These are phyloP conservation scores for Flaveria robusta DNA, from an alignment of 129 eudicot species.

Conservation along the genomic window DNA sequence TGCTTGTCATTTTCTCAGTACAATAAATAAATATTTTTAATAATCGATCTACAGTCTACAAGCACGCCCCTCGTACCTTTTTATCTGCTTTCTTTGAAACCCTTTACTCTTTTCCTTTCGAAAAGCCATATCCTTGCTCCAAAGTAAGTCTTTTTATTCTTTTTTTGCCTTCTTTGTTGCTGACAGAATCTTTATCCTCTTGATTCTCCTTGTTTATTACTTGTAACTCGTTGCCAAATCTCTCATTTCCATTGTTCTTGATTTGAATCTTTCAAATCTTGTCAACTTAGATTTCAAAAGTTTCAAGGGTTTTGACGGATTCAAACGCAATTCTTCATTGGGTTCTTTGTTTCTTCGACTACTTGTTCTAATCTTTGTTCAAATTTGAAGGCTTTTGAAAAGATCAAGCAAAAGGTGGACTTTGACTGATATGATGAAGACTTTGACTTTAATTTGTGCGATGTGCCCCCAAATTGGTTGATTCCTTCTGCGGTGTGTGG, in stretches of 20 bases:
- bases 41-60: slow-evolving; percentile 22
- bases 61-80: slow-evolving; percentile 45
- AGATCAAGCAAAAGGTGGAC: slow-evolving; percentile 24
- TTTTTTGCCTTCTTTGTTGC: slow-evolving; percentile 41
- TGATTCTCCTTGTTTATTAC: slow-evolving; percentile 21
- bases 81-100: slow-evolving; percentile 36
- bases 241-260: background rate
- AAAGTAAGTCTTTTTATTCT: slow-evolving; percentile 44
- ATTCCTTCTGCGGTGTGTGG: slow-evolving; percentile 35
- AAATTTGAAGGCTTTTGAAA: slow-evolving; percentile 35
- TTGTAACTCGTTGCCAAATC: slow-evolving; percentile 23
- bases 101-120: slow-evolving; percentile 33
- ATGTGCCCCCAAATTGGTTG: slow-evolving; percentile 30
- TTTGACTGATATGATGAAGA: slow-evolving; percentile 37
- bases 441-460: slow-evolving; percentile 33
- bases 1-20: background rate
- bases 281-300: background rate
- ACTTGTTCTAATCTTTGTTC: slow-evolving; percentile 24
- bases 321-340: slow-evolving; percentile 3
- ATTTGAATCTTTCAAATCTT: slow-evolving; percentile 1
- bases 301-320: background rate
- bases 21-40: background rate
- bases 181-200: slow-evolving; percentile 43
- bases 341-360: slow-evolving; percentile 20
- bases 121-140: slow-evolving; percentile 39